Evolutionary conservation across 2,329 filamentous ascomycete species (phyloP), one percentile per base, ranked within the genome.

Genomic region (Diaporthe aspalathi): DNA sequence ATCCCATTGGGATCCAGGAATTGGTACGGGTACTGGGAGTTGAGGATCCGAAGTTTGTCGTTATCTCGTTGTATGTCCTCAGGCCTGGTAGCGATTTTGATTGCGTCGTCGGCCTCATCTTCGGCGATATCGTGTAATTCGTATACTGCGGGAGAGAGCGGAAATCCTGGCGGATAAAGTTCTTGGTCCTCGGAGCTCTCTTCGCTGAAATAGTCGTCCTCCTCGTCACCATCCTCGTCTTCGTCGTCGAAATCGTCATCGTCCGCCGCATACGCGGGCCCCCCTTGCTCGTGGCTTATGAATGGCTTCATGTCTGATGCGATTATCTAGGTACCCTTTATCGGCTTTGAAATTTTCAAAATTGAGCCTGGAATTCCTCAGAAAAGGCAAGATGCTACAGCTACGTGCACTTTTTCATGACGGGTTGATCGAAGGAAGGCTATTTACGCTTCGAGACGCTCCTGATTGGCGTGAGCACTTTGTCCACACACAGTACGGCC

Each of bases 101-200:
- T 3, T 12, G 11, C 12, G 11, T 35, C 43, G 11, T 49, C 45
- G 9, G 45, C 60, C 29, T 49, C 29, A 24, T 38, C 45, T 7
- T 38, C n/a, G 8, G 43, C 29, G 5, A 38, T n/a, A 1, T 49
- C 29, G 24, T 50, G n/a, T 20, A 9, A 4, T 12, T 65, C 60
- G 32, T 65, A 65, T 38, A n/a, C 14, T 20, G n/a, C 60, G 29
- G 45, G 9, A 11, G 20, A 20, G 17, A 65, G 27, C 20, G 60
- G 60, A 8, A 65, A 65, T 16, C 43, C 45, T 24, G 14, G n/a
- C 22, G 60, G 60, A 17, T 65, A 65, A 8, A 50, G 12, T n/a
- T 65, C 60, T 7, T 35, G 35, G 35, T 38, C 35, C 9, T 8
- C 8, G 35, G 5, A 17, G n/a, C 8, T 14, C 9, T 35, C 5